These are phyloP conservation scores for Trichoderma sp. DNA, from an alignment of 2,329 filamentous ascomycete genomes.

Conservation along the genomic window DNA sequence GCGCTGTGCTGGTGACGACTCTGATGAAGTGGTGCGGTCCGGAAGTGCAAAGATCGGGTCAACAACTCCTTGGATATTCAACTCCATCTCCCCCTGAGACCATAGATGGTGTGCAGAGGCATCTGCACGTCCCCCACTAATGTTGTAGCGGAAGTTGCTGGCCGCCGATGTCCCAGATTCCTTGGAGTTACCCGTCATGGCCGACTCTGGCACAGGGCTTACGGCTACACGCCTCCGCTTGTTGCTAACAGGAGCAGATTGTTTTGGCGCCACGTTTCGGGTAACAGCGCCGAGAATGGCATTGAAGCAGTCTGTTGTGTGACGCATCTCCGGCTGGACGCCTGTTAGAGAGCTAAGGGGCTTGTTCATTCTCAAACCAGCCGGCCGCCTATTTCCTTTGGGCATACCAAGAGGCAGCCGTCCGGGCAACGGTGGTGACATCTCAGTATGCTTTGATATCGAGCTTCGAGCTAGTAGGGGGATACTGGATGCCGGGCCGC, in stretches of 20 bases:
- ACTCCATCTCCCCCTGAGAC: not conserved
- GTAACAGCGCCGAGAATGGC: conserved; percentile 38
- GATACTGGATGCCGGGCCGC: conserved; percentile 42
- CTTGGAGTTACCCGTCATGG: not conserved
- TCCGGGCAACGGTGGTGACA: conserved; percentile 47
- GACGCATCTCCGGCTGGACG: not conserved
- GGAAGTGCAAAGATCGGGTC: conserved; percentile 31
- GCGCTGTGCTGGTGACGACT: conserved; percentile 36
- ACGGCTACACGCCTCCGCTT: conserved; percentile 40
- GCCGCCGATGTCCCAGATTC: not conserved
- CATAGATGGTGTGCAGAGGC: not conserved
- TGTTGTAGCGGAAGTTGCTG: not conserved
- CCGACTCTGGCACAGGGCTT: conserved; percentile 31
- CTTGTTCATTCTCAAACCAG: conserved; percentile 22
- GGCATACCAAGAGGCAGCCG: conserved; percentile 43
- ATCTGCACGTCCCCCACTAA: not conserved
- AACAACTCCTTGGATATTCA: not conserved
- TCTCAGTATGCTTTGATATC: conserved; percentile 44
- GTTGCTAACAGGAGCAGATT: conserved; percentile 29
- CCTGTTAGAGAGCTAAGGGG: conserved; percentile 6
- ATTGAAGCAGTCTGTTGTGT: conserved; percentile 35
- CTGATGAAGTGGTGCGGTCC: conserved; percentile 39
- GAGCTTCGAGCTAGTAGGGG: conserved; percentile 52
- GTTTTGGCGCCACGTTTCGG: conserved; percentile 34
- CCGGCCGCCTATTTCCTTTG: conserved; percentile 25